phyloP scores from a whole-genome alignment of 192 early-diverging fungal genomes.

The Radiomyces spectabilis region DNA sequence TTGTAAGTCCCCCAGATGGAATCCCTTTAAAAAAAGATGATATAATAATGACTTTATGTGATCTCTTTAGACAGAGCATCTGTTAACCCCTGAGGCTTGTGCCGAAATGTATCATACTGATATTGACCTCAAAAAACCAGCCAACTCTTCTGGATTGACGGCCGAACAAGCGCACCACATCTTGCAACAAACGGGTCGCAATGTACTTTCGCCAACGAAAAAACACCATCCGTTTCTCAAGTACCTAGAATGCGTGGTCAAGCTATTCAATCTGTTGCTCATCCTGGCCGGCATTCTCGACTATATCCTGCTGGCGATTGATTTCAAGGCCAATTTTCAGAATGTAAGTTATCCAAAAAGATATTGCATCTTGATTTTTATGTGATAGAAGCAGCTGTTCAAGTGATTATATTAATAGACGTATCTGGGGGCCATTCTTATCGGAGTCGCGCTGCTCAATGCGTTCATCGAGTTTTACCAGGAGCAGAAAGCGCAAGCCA shows the following conservation, averaged over 20 bases:
- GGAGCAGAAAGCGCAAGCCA: conserved; percentile 80
- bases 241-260: conserved; percentile 67
- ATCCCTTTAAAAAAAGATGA: not conserved
- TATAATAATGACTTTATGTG: not conserved
- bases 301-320: conserved; percentile 76
- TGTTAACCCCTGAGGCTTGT: conserved; percentile 33
- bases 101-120: conserved; percentile 28
- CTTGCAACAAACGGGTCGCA: conserved; percentile 70
- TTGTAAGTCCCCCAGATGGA: conserved; percentile 33
- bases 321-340: conserved; percentile 63
- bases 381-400: too few relatives aligned
- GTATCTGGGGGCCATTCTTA: conserved; percentile 85
- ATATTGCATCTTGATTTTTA: not conserved
- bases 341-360: conserved; percentile 51
- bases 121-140: conserved; percentile 54
- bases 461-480: conserved; percentile 92
- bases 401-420: conserved; percentile 43
- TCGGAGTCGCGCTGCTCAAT: conserved; percentile 84
- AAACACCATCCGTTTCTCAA: conserved; percentile 66
- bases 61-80: conserved; percentile 40
- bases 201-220: conserved; percentile 83
- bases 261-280: conserved; percentile 87
- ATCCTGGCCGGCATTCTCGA: conserved; percentile 73
- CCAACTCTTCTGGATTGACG: conserved; percentile 63
- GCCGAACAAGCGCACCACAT: conserved; percentile 52